Base-by-base conservation (phyloP, 345 rosid species). In the Anastatica hierochuntica region DNA sequence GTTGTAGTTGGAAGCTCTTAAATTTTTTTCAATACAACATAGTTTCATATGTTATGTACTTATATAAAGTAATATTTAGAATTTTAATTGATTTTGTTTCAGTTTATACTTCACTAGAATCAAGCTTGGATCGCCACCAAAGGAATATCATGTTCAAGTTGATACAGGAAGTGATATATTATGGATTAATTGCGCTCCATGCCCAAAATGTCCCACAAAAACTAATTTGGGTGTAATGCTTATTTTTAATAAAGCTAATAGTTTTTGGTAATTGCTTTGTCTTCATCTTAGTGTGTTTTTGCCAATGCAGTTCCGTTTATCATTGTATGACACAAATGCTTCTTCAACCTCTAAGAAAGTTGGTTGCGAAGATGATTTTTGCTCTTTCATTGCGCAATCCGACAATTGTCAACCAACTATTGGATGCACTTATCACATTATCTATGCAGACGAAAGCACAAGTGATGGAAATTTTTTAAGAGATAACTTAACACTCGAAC, bases 131-230 rank as follows among this genome's bases (percentile, higher is more conserved):
- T 62, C 64, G 9, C 98, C 98, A 21, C 44, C 96, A 43, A 74
- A 75, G 62, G 92, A 86, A 19, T 82, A 76, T 56, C 74, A 66
- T 27, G 98, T 90, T 31, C 98, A 90, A 76, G 85, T 90, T 47
- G 97, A 90, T 42, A 86, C 96, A 8, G 96, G 97, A 54, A 90
- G 96, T 68, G 98, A 90, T 72, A 71, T 80, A 66, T 72, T 90
- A 5, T 90, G 98, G 98, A 82, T 90, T 36, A 90, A 87, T 59
- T 82, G 96, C 30, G 63, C 30, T 14, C 83, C 70, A 8, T 90
- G 98, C 29, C 43, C 49, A 17, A 82, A 62, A 43, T 90, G 98
- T 65, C 98, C 95, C 7, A 42, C 49, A 3, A 79, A 77, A 72
- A 90, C 87, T 18, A 74, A 82, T 19, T 77, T 86, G 16, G 90